Evolutionary conservation across 768 basidiomycete genomes (phyloP), one percentile per base, ranked within the genome.

Genomic region (Hygrophoropsis aurantiaca): DNA sequence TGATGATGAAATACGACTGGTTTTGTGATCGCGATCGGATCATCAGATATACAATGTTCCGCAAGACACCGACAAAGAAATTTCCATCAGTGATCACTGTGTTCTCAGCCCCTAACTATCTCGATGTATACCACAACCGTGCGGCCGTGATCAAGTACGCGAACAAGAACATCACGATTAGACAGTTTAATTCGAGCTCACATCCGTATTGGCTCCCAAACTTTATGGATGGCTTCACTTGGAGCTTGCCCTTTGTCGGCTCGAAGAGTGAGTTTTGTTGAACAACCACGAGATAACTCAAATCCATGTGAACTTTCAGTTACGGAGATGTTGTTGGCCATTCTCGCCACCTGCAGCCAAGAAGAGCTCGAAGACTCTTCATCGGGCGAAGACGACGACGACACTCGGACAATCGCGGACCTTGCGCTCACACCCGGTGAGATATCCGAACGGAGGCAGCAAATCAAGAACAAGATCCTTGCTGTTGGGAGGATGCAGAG

Each of bases 51-150:
- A 85, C 87, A 43, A 97, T 98, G 94, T 88, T 92, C 67, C 83
- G 90, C 53, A 94, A 94, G 68, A 97, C 95, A 0, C 90, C 90
- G 37, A 88, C 85, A 32, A 94, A 91, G 60, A 93, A 91, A 49
- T 98, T 97, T 68, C 95, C 95, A 1, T 93, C 92, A 0, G 93
- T 98, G 24, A 97, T 98, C 70, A 98, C 95, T 30, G 91, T 99
- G 54, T 99, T 99, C 72, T 92, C 89, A 13, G 97, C 95, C 0
- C 97, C 97, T 11, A 95, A 97, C 63, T 98, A 97, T 63, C 84
- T 97, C 54, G 97, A 98, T 62, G 91, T 93, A 5, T 97, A 98
- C 70, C 87, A 92, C 65, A 99, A 99, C 65, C 90, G 94, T 42
- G 97, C 87, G 1, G 97, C 97, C 1, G 86, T 99, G 34, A 84